These are phyloP conservation scores for Aspergillus sclerotiicarbonarius DNA, from an alignment of 495 filamentous ascomycete species.

Conservation along the genomic window DNA sequence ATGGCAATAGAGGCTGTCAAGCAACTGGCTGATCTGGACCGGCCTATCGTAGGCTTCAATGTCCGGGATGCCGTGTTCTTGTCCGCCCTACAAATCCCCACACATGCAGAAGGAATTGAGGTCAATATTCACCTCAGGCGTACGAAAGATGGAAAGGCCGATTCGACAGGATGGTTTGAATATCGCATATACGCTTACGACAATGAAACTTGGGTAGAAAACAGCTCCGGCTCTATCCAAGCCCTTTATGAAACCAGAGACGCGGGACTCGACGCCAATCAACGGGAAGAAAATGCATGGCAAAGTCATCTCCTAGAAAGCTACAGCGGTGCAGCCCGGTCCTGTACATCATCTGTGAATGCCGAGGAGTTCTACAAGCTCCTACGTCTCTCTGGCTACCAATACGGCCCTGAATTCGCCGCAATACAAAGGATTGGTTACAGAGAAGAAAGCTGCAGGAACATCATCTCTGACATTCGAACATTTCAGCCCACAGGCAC, in stretches of 20 bases:
- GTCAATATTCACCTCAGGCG: constrained; percentile 29
- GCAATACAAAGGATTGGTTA: not conserved
- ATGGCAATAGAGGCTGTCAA: constrained; percentile 41
- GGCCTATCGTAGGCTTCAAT: constrained; percentile 19
- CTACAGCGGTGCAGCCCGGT: not conserved
- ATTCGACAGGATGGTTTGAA: constrained; percentile 12
- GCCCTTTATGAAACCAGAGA: constrained; percentile 13
- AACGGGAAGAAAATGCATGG: not conserved
- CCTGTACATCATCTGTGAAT: not conserved
- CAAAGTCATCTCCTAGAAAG: not conserved
- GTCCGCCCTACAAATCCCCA: constrained; percentile 31
- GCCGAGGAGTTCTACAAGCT: not conserved
- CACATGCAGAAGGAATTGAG: constrained; percentile 32
- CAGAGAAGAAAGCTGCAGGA: not conserved
- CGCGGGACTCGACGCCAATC: not conserved
- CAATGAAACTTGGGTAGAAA: constrained; percentile 12
- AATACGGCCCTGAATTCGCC: constrained; percentile 1
- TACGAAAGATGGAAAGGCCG: not conserved
- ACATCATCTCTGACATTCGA: not conserved
- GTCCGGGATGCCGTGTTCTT: constrained; percentile 30
- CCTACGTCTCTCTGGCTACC: constrained; percentile 1
- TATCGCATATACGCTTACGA: constrained; percentile 20
- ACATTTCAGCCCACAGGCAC: not conserved
- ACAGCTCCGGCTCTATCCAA: constrained; percentile 27
- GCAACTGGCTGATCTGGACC: constrained; percentile 18